Evolutionary conservation across 2,329 filamentous ascomycete species (phyloP).

Genomic region (Harringtonia lauricola): DNA sequence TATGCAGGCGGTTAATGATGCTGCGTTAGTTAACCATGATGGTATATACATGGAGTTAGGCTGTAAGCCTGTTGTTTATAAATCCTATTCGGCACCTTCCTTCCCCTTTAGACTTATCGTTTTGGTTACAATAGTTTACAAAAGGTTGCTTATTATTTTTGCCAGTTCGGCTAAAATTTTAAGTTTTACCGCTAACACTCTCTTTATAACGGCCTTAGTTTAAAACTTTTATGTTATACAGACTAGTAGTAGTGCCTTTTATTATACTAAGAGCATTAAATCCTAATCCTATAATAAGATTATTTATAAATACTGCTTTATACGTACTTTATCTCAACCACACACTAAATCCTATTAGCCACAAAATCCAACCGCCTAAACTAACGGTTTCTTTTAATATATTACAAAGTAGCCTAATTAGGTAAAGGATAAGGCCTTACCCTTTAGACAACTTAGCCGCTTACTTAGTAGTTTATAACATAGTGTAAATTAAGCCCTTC

Average conservation of each 20-base stretch:
- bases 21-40: conserved; percentile 39
- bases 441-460: conserved; percentile 31
- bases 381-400: conserved; percentile 32
- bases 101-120: conserved; percentile 4
- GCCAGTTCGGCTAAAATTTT: no score
- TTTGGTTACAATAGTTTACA: no score
- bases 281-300: conserved; percentile 92
- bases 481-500: conserved; percentile 23
- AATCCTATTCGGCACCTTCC: background rate
- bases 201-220: no score
- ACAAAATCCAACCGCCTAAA: no score
- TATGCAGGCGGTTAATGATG: conserved; percentile 61
- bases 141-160: no score
- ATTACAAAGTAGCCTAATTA: conserved; percentile 47
- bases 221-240: conserved; percentile 8
- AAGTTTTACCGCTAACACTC: no score
- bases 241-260: conserved; percentile 14
- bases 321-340: conserved; percentile 53
- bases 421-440: conserved; percentile 34
- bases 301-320: conserved; percentile 98
- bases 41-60: conserved; percentile 45
- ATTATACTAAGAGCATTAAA: conserved; percentile 46
- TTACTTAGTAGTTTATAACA: conserved; percentile 21
- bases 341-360: conserved; percentile 7
- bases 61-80: conserved; percentile 18